phyloP scores from a whole-genome alignment of 2,329 filamentous ascomycete genomes.

The Diaporthe citrichinensis region DNA sequence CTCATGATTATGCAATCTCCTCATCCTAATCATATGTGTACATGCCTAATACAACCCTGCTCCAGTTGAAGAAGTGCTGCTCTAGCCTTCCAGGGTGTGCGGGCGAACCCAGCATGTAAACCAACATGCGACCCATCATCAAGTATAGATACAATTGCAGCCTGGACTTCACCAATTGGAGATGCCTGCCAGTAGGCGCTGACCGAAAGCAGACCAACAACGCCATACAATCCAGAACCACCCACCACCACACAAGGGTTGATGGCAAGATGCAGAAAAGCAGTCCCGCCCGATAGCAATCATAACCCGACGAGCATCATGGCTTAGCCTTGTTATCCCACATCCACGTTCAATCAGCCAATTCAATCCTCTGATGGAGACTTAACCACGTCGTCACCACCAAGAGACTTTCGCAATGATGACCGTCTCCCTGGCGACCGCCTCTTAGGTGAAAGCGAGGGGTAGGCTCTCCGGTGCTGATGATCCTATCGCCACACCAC shows the following conservation, averaged over 20 bases:
- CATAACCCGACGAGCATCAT: no score
- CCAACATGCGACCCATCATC: conserved; percentile 1
- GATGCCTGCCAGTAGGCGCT: not conserved
- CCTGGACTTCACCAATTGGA: not conserved
- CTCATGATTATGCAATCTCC: conserved; percentile 30
- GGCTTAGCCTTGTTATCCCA: not conserved
- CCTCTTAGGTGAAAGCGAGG: conserved; percentile 33
- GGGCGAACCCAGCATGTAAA: conserved; percentile 6
- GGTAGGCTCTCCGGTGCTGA: conserved; percentile 40
- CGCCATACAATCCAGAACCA: conserved; percentile 16
- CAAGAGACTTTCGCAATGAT: not conserved
- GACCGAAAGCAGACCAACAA: conserved; percentile 12
- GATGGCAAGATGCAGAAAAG: not conserved
- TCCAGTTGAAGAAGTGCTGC: conserved; percentile 1
- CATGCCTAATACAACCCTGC: conserved; percentile 21
- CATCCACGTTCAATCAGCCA: not conserved
- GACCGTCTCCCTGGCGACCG: conserved; percentile 7
- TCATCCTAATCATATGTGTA: conserved; percentile 33
- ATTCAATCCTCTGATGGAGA: not conserved
- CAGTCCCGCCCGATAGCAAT: not conserved
- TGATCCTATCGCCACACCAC: conserved; percentile 47
- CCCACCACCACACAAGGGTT: not conserved
- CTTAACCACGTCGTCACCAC: not conserved
- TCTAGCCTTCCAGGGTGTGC: not conserved
- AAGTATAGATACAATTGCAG: conserved; percentile 17